A percentile compares a stretch with the other conserved stretches of the same genome.
Conservation (phyloP, 257 asterid genomes). For the Przewalskia tangutica region DNA sequence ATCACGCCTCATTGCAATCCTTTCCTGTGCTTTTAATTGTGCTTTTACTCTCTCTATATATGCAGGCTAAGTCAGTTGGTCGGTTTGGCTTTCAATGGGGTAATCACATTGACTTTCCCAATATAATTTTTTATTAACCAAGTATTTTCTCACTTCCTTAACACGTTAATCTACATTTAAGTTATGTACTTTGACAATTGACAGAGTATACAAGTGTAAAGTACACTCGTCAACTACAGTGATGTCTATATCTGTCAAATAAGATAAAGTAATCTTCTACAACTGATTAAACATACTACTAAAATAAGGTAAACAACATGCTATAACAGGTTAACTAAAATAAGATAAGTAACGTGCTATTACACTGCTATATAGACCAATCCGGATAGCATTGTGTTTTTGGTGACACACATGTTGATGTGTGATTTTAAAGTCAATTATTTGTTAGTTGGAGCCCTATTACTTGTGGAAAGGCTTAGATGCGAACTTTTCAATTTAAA, state of each 20-base stretch:
- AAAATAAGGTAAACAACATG: background rate
- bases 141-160: background rate
- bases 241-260: background rate
- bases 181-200: background rate
- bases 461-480: background rate
- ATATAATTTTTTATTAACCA: background rate
- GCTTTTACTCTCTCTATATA: background rate
- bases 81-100: slow-evolving; percentile 59
- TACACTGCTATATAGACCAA: background rate
- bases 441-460: background rate
- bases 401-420: background rate
- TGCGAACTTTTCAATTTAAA: background rate
- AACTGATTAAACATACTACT: background rate
- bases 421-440: background rate
- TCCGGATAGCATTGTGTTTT: background rate
- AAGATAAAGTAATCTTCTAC: background rate
- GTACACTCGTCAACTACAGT: background rate
- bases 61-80: slow-evolving; percentile 62
- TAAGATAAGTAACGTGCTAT: background rate
- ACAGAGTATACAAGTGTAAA: background rate
- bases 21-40: background rate
- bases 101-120: slow-evolving; percentile 12
- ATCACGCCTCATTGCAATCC: background rate
- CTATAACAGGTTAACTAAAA: background rate
- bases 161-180: background rate